These are phyloP conservation scores for Chrysoporthe cubensis DNA, from an alignment of 2,329 filamentous ascomycete genomes.

Conservation along the genomic window DNA sequence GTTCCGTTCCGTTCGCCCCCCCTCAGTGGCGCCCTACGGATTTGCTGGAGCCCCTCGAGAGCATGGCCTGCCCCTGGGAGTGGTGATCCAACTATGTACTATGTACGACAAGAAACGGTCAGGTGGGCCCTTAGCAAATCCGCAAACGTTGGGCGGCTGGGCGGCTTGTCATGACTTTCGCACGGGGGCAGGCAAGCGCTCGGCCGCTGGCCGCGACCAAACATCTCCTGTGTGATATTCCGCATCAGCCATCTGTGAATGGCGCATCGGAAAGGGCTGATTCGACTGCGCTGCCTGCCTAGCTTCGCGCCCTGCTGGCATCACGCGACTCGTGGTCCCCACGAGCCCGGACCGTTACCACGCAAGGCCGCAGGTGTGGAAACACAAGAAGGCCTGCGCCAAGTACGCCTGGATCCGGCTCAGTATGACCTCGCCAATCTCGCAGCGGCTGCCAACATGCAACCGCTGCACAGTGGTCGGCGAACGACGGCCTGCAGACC, in stretches of 20 bases:
- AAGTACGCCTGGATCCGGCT: conserved; percentile 28
- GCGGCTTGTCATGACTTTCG: too few relatives aligned
- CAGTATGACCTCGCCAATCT: conserved; percentile 44
- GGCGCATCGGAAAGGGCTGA: neutral
- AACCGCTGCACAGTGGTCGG: conserved; percentile 20
- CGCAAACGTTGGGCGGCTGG: too few relatives aligned
- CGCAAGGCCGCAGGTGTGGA: conserved; percentile 24
- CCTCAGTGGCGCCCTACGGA: too few relatives aligned
- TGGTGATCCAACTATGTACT: too few relatives aligned
- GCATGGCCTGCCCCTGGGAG: too few relatives aligned
- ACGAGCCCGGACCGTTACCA: conserved; percentile 6
- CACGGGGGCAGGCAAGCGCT: too few relatives aligned
- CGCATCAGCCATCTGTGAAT: neutral
- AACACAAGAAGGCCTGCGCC: conserved; percentile 28
- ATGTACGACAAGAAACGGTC: too few relatives aligned
- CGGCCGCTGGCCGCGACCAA: too few relatives aligned
- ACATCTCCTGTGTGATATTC: too few relatives aligned
- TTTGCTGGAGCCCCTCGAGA: too few relatives aligned
- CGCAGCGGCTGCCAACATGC: conserved; percentile 34
- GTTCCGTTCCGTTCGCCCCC: too few relatives aligned
- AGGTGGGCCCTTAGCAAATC: too few relatives aligned
- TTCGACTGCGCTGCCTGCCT: neutral
- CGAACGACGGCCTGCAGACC: conserved; percentile 14
- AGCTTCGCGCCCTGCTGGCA: neutral
- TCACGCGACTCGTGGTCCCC: conserved; percentile 3